Evolutionary conservation across 2,329 filamentous ascomycete species (phyloP), one percentile per base, ranked within the genome.

Genomic region (Monosporascus sp.): DNA sequence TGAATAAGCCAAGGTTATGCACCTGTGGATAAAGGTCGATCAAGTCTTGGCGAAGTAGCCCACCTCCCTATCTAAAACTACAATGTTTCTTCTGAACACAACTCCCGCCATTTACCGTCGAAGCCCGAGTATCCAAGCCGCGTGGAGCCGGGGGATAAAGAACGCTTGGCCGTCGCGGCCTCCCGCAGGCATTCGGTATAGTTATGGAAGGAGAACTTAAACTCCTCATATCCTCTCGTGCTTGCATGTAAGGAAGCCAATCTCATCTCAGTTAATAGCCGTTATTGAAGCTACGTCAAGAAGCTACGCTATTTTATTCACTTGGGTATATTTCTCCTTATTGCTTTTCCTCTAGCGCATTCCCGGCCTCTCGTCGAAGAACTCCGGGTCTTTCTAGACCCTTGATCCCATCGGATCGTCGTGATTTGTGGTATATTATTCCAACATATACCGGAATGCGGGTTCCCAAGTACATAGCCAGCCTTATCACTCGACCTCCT

Each of bases 401-500:
- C 54, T 49, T 51, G 47, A 43, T 35, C 51, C 52, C 53, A 56
- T 53, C 49, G 52, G 54, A 43, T 49, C 49, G 48, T 52, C 27
- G 43, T 25, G 8, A 51, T 45, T 45, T 27, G 31, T 22, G 44
- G 49, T 47, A 43, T 25, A 37, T 38, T 43, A 46, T 37, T 38
- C 20, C 47, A 51, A 48, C 27, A 48, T 52, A 52, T 39, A 48
- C 45, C 24, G 47, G 50, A 52, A 52, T 52, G 53, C 53, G 57
- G 57, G 53, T 48, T 41, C 45, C 27, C 20, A 35, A 51, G 49
- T 14, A n/a, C 24, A 50, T 49, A 37, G 47, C 49, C 20, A 51
- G 47, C 49, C 37, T 47, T 55, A 55, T 51, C 38, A 37, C 53
- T 50, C 14, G 44, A 45, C 20, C 50, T 52, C 51, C 52, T 59